phyloP scores from a whole-genome alignment of 2,329 filamentous ascomycete genomes.

The Ophiostoma piceae region DNA sequence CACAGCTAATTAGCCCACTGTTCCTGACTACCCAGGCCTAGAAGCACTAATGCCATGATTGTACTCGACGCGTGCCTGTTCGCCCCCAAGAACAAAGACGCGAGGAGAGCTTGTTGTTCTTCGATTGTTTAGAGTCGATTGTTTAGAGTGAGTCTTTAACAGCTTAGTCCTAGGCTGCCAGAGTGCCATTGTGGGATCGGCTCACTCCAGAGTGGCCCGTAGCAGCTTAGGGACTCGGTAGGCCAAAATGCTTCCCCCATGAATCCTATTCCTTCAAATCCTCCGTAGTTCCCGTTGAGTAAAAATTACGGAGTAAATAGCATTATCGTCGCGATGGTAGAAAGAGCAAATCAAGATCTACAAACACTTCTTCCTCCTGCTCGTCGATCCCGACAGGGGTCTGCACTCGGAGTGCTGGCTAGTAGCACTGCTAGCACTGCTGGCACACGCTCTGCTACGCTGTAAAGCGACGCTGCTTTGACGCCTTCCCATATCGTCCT shows the following conservation, averaged over 20 bases:
- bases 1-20: neutral
- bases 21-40: neutral
- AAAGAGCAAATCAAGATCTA: neutral
- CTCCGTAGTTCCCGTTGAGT: neutral
- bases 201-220: no score
- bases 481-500: conserved; percentile 6
- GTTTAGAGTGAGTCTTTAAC: no score
- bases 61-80: neutral
- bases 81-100: neutral
- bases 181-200: no score
- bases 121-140: no score
- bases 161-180: neutral
- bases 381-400: neutral
- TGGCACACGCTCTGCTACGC: neutral
- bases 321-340: neutral
- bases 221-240: neutral
- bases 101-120: no score
- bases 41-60: neutral
- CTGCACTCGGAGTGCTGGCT: neutral
- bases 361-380: neutral
- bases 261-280: neutral
- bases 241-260: neutral
- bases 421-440: neutral
- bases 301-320: no score
- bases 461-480: neutral